Evolutionary conservation across 2,329 filamentous ascomycete species (phyloP), one percentile per base, ranked within the genome.

Genomic region (Orbilia javanica): DNA sequence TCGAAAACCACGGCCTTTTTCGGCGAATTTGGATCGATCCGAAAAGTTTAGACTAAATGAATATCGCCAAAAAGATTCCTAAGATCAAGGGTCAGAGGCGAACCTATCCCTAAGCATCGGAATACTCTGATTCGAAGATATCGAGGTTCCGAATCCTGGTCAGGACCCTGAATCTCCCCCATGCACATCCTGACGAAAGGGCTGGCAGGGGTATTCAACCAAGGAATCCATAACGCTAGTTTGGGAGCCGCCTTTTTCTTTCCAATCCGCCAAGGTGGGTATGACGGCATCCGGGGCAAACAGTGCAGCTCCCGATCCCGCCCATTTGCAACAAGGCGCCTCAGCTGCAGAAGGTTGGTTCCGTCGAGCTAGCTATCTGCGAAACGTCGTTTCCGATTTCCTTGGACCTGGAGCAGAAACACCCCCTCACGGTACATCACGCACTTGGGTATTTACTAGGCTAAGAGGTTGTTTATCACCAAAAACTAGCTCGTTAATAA

Each of bases 141-240:
- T 68, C 44, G 62, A 52, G 20, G 60, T 71, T 22, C 34, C 62
- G 36, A 67, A 77, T 77, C 74, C 74, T 53, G 67, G 74, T 72
- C 31, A 68, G 74, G 73, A 77, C 73, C 73, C 73, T 77, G 73
- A 77, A 77, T 71, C 55, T 60, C 44, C 22, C n/a, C 36, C 62
- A 53, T 77, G 73, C 73, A 77, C 67, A 78, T 72, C 67, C 74
- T 78, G 74, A 78, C 74, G 74, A 78, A 78, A 78, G 74, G 66
- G 66, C 74, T 71, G 50, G 67, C 74, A 71, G 44, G 74, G 74
- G 65, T 15, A 18, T 62, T 67, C 67, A 65, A 78, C 74, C 74
- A 78, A 78, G 74, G 74, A 78, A 72, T 53, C 62, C 62, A 66
- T 60, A 18, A 44, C 53, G 31, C 50, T 44, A 34, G 52, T 48